These are phyloP conservation scores for Pulveroboletus sp. DNA, from an alignment of 768 basidiomycete genomes.

Conservation along the genomic window DNA sequence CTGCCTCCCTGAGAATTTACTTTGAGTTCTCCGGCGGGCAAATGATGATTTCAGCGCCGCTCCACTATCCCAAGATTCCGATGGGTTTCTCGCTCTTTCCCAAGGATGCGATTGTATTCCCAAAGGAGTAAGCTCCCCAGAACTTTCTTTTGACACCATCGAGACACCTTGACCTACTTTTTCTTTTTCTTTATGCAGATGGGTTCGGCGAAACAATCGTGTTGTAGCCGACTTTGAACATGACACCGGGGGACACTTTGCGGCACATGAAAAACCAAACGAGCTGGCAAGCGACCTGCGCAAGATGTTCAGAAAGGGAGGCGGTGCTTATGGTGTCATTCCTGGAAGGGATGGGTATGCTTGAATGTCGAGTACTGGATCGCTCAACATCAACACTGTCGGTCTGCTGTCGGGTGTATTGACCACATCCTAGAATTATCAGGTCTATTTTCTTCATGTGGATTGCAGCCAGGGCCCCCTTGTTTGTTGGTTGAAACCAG, in stretches of 20 bases:
- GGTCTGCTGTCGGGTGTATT: too few relatives aligned
- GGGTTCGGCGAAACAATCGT: conserved; percentile 35
- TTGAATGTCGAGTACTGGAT: background rate
- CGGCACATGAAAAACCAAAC: conserved; percentile 48
- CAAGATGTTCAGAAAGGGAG: conserved; percentile 53
- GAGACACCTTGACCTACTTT: background rate
- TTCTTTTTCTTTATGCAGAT: conserved; percentile 29
- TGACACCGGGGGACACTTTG: conserved; percentile 53
- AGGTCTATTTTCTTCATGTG: too few relatives aligned
- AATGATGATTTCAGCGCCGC: fast-evolving
- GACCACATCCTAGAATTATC: too few relatives aligned
- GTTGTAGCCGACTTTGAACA: conserved; percentile 49
- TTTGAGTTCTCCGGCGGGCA: conserved; percentile 36
- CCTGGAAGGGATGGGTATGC: conserved; percentile 40
- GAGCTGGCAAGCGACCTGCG: conserved; percentile 46
- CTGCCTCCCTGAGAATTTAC: conserved; percentile 55
- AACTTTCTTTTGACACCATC: background rate
- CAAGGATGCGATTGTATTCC: conserved; percentile 37
- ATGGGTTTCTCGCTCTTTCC: conserved; percentile 51
- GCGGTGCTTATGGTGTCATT: conserved; percentile 47
- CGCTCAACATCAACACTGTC: too few relatives aligned
- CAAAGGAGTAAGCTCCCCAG: conserved; percentile 32
- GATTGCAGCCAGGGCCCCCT: too few relatives aligned
- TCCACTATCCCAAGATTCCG: conserved; percentile 31
- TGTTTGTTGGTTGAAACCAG: too few relatives aligned